Conservation (phyloP, 2,329 filamentous ascomycete species). For the Dichotomopilus funicola region DNA sequence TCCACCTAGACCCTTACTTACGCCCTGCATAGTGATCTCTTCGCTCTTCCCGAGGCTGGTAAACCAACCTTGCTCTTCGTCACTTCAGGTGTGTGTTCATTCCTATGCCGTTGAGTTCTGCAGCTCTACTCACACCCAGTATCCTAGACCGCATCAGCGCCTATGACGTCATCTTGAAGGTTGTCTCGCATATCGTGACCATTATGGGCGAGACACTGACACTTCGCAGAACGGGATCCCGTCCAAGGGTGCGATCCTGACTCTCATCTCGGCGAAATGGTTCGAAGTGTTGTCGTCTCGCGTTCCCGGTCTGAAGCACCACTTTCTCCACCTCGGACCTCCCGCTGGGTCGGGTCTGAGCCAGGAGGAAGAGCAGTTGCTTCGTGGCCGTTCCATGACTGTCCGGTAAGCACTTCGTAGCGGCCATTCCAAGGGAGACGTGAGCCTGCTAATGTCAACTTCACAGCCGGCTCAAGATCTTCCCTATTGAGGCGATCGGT, state of each 20-base stretch:
- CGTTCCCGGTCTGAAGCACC: constrained; percentile 44
- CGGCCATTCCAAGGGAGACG: too few species aligned
- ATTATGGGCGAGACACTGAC: not conserved
- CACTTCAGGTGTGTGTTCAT: constrained; percentile 8
- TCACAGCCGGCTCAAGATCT: constrained; percentile 58
- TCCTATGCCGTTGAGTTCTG: too few species aligned
- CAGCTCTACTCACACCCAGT: not conserved
- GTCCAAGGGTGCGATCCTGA: constrained; percentile 48
- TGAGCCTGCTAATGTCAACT: constrained; percentile 38
- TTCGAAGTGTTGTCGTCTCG: constrained; percentile 42
- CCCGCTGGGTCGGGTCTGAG: constrained; percentile 29
- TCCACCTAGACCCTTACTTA: not conserved
- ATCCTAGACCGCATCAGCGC: constrained; percentile 66
- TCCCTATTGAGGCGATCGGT: constrained; percentile 69
- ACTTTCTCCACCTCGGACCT: constrained; percentile 43
- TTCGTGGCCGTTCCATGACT: constrained; percentile 65
- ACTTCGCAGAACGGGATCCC: constrained; percentile 48
- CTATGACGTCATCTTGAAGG: constrained; percentile 68
- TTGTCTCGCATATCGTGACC: not conserved
- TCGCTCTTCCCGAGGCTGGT: constrained; percentile 7
- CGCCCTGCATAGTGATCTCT: constrained; percentile 8
- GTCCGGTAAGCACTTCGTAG: constrained; percentile 10
- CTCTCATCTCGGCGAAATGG: constrained; percentile 45
- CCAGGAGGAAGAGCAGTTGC: constrained; percentile 41
- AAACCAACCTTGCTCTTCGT: constrained; percentile 14